phyloP scores from a whole-genome alignment of 169 alveolate species.

The Eimeria sp. region DNA sequence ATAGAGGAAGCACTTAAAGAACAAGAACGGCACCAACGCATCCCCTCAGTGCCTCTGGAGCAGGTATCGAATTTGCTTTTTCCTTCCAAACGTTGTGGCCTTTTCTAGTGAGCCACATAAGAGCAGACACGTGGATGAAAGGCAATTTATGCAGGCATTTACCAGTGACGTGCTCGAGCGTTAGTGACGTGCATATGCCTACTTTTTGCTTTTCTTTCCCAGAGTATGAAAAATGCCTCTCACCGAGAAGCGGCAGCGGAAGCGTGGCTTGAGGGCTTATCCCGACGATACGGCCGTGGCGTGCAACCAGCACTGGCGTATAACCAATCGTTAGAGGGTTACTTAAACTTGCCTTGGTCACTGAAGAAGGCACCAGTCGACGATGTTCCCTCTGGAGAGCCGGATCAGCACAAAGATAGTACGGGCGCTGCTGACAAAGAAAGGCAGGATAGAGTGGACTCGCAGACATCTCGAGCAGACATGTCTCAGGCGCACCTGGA shows the following conservation, averaged over 20 bases:
- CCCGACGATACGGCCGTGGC: constrained; percentile 80
- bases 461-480: background rate
- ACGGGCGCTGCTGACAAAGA: background rate
- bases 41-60: background rate
- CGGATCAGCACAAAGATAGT: background rate
- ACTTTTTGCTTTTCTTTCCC: background rate
- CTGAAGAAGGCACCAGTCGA: constrained; percentile 21
- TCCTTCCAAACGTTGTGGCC: no score
- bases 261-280: constrained; percentile 82
- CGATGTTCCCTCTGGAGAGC: background rate
- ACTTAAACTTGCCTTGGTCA: constrained; percentile 57
- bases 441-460: background rate
- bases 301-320: constrained; percentile 29
- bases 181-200: background rate
- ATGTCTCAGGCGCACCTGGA: background rate
- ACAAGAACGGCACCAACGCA: background rate
- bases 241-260: constrained; percentile 33
- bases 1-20: background rate
- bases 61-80: background rate
- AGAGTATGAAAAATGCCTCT: background rate
- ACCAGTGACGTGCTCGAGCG: background rate
- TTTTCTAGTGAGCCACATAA: background rate
- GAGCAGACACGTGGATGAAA: background rate
- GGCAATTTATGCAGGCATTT: background rate
- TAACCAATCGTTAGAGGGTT: constrained; percentile 25